Evolutionary conservation across 345 rosid species (phyloP).

Genomic region (Melaleuca alternifolia): DNA sequence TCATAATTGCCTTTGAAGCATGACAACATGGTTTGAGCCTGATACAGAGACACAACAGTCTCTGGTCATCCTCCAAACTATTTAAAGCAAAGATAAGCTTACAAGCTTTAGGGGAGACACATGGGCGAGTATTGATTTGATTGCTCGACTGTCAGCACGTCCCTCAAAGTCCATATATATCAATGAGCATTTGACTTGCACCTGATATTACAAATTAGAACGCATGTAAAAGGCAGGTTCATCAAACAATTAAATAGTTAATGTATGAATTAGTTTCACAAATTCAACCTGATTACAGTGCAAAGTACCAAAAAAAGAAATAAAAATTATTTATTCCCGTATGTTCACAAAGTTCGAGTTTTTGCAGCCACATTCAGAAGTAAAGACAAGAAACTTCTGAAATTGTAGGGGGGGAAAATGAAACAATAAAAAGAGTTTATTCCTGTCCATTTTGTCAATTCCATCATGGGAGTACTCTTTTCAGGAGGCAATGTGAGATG

Average conservation of each 20-base stretch:
- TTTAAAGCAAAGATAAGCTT: slow-evolving; percentile 16
- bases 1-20: background rate
- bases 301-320: background rate
- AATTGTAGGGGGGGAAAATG: background rate
- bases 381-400: background rate
- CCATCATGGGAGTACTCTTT: background rate
- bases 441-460: background rate
- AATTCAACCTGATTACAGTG: background rate
- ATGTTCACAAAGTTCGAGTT: background rate
- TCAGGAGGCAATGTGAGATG: background rate
- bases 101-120: slow-evolving; percentile 94
- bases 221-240: background rate
- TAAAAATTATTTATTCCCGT: background rate
- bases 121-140: slow-evolving; percentile 87
- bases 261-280: background rate
- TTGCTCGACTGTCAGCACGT: slow-evolving; percentile 89
- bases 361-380: background rate
- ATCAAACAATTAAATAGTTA: background rate
- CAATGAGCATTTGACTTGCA: slow-evolving; percentile 79
- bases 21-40: background rate
- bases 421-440: background rate
- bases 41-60: background rate
- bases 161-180: slow-evolving; percentile 89
- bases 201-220: slow-evolving; percentile 27
- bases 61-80: background rate